Percentiles rank a stretch among this genome's conserved stretches.
These are phyloP conservation scores for Kingdonia uniflora DNA, from an alignment of 164 flowering plant species.

Conservation along the genomic window DNA sequence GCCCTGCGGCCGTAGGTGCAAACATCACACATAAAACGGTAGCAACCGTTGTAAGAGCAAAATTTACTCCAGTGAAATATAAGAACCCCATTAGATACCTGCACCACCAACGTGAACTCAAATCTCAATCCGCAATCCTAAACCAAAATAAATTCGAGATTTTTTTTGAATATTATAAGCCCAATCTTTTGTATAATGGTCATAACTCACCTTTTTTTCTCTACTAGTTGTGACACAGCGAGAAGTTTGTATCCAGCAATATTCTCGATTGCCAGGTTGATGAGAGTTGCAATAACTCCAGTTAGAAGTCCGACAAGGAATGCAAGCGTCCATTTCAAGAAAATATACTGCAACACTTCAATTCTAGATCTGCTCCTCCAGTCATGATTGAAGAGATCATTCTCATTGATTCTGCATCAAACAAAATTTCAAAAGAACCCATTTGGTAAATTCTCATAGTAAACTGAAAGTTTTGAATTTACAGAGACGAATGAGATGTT, in stretches of 20 bases:
- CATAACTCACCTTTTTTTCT: constrained; percentile 33
- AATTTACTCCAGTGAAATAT: constrained; percentile 43
- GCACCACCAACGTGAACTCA: constrained; percentile 15
- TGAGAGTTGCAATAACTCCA: constrained; percentile 64
- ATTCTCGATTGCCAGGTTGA: constrained; percentile 88
- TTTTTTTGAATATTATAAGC: neutral
- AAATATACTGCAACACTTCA: constrained; percentile 70
- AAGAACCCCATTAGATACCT: constrained; percentile 57
- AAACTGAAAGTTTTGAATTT: neutral
- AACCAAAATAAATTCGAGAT: neutral
- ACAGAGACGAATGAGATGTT: neutral
- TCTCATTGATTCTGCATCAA: constrained; percentile 70
- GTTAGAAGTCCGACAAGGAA: constrained; percentile 75
- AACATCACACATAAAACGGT: constrained; percentile 53
- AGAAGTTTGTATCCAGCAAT: constrained; percentile 78
- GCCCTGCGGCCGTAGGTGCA: constrained; percentile 98
- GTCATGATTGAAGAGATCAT: constrained; percentile 92
- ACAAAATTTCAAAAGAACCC: neutral
- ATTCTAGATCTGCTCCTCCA: constrained; percentile 79
- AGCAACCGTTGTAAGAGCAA: constrained; percentile 49
- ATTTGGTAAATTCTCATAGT: constrained; percentile 3
- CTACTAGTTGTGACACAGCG: constrained; percentile 27
- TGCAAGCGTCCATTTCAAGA: constrained; percentile 74
- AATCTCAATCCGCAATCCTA: neutral
- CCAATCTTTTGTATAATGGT: too few relatives aligned